A percentile compares a stretch with the other conserved stretches of the same genome.
These are phyloP conservation scores for Epichloe festucae DNA, from an alignment of 2,329 filamentous ascomycete genomes.

Conservation along the genomic window DNA sequence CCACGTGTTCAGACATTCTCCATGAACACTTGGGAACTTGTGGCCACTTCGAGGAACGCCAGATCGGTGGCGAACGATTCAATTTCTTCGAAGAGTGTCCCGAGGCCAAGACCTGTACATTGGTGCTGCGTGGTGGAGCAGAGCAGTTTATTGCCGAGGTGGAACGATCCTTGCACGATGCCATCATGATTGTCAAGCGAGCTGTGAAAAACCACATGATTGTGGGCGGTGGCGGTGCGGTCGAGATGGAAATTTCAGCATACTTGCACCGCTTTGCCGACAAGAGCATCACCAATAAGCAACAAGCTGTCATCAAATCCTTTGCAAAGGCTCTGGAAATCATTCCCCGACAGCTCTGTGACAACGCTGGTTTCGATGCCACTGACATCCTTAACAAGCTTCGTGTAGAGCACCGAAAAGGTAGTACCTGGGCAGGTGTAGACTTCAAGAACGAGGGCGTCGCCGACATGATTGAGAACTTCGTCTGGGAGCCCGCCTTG, in stretches of 20 bases:
- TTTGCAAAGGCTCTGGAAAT: conserved; percentile 96
- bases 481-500: conserved; percentile 93
- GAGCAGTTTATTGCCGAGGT: conserved; percentile 99
- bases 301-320: conserved; percentile 93
- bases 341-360: conserved; percentile 91
- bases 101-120: conserved; percentile 88
- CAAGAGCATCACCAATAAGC: conserved; percentile 84
- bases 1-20: conserved; percentile 91
- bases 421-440: conserved; percentile 86
- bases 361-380: conserved; percentile 96
- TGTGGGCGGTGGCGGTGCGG: conserved; percentile 86
- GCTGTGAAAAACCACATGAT: conserved; percentile 90
- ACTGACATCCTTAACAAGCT: conserved; percentile 96
- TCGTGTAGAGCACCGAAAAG: conserved; percentile 90
- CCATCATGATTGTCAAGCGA: conserved; percentile 99
- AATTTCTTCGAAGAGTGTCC: conserved; percentile 98
- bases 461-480: conserved; percentile 84
- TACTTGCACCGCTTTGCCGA: conserved; percentile 90
- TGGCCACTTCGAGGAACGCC: conserved; percentile 82
- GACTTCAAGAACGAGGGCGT: conserved; percentile 91
- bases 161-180: conserved; percentile 92
- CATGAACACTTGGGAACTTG: conserved; percentile 82
- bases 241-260: conserved; percentile 92
- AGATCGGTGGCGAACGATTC: conserved; percentile 94
- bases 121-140: conserved; percentile 86